Base-by-base conservation (phyloP, 352 stramenopile species). In the Thalassiosira hispida region DNA sequence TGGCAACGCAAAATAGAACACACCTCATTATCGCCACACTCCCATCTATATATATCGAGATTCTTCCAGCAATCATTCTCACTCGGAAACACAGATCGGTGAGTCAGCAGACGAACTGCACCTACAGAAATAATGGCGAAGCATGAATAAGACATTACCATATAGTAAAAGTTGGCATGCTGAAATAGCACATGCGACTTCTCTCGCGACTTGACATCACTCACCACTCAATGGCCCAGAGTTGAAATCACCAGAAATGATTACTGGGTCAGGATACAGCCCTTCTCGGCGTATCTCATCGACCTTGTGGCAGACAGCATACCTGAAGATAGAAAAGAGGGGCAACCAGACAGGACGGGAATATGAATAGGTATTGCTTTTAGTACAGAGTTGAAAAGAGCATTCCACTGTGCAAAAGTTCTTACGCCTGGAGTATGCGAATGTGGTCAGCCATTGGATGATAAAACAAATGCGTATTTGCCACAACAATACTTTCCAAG, bases 391-490 rank as follows among this genome's bases (percentile, higher is more conserved):
- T n/a, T n/a, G n/a, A n/a, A n/a, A n/a, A n/a, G n/a, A n/a, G n/a
- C n/a, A n/a, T n/a, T n/a, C n/a, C n/a, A n/a, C n/a, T n/a, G n/a
- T n/a, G n/a, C n/a, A n/a, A n/a, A n/a, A n/a, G n/a, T n/a, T n/a
- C n/a, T n/a, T n/a, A n/a, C n/a, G n/a, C n/a, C n/a, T n/a, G n/a
- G n/a, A n/a, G n/a, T n/a, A n/a, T n/a, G n/a, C n/a, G n/a, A n/a
- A n/a, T n/a, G n/a, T n/a, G n/a, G n/a, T 25, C 62, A 35, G 80
- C 87, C 63, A 81, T 75, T 7, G 83, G 85, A 68, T 93, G 87
- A 75, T 82, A 93, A 42, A 93, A 93, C 0, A 93, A 46, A 73
- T 93, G 87, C 7, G 85, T 91, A 66, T 93, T 93, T 1, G 77
- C 75, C 33, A 90, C 57, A 53, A 87, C 61, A 59, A 85, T 73